Evolutionary conservation across 23 red algal genomes (phyloP).

Genomic region (Pyropia yezoensis): DNA sequence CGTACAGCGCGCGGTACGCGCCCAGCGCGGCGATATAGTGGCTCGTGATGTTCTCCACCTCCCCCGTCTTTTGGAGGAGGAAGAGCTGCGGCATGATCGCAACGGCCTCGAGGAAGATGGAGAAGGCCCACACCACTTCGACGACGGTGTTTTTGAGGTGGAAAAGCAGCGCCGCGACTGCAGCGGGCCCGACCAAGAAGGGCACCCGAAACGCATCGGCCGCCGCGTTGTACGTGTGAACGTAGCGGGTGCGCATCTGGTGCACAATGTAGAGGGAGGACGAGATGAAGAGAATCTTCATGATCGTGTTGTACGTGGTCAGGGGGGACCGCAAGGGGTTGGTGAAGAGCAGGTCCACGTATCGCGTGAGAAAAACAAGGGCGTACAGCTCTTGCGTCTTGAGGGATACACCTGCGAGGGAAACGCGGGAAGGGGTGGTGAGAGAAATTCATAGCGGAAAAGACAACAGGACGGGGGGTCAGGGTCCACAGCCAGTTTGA

Average conservation of each 20-base stretch:
- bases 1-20: constrained; percentile 82
- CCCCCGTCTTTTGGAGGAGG: constrained; percentile 82
- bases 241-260: constrained; percentile 83
- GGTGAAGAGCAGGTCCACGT: constrained; percentile 87
- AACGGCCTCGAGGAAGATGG: constrained; percentile 80
- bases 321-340: constrained; percentile 63
- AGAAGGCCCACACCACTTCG: constrained; percentile 97
- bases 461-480: too few species aligned
- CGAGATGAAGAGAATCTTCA: constrained; percentile 95
- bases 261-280: constrained; percentile 81
- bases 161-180: constrained; percentile 61
- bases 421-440: neutral
- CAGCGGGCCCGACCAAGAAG: constrained; percentile 54
- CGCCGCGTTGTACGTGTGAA: constrained; percentile 86
- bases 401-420: constrained; percentile 43
- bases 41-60: constrained; percentile 94
- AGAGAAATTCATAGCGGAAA: neutral
- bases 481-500: too few species aligned
- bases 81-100: constrained; percentile 96
- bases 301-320: constrained; percentile 89
- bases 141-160: constrained; percentile 62
- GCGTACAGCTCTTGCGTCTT: constrained; percentile 84
- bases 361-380: constrained; percentile 85
- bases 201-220: constrained; percentile 86
- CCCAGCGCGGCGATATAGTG: constrained; percentile 96